These are phyloP conservation scores for Fistulinella cinereoalba DNA, from an alignment of 1,284 basidiomycete genomes.

Conservation along the genomic window DNA sequence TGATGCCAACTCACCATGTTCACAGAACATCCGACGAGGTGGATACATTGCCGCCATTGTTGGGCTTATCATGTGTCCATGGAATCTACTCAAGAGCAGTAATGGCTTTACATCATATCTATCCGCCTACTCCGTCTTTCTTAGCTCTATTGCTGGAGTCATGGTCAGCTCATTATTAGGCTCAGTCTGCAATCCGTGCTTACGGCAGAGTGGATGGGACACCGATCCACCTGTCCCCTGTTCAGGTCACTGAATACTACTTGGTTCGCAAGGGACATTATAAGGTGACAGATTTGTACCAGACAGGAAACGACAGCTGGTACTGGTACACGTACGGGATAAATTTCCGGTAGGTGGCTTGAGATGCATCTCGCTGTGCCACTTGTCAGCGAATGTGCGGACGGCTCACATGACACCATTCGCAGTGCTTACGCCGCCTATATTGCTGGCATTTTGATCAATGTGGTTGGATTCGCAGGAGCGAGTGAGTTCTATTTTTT, in stretches of 20 bases:
- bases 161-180: slow-evolving; percentile 47
- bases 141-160: slow-evolving; percentile 81
- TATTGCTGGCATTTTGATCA: slow-evolving; percentile 76
- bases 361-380: neutral
- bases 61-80: slow-evolving; percentile 74
- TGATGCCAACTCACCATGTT: neutral
- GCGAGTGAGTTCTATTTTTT: slow-evolving; percentile 44
- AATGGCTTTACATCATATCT: slow-evolving; percentile 83
- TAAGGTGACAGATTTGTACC: slow-evolving; percentile 72
- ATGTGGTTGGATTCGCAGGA: slow-evolving; percentile 73
- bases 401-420: neutral
- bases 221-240: neutral
- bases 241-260: slow-evolving; percentile 76
- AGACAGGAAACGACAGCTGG: slow-evolving; percentile 54
- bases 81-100: slow-evolving; percentile 76
- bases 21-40: slow-evolving; percentile 78
- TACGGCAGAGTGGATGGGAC: neutral
- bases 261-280: slow-evolving; percentile 72
- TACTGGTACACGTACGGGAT: slow-evolving; percentile 78
- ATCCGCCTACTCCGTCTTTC: slow-evolving; percentile 79
- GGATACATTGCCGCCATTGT: slow-evolving; percentile 77
- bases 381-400: neutral
- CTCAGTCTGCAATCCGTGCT: neutral
- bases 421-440: slow-evolving; percentile 68
- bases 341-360: slow-evolving; percentile 55